These are phyloP conservation scores for Colletotrichum sp. DNA, from an alignment of 2,329 filamentous ascomycete genomes.

Conservation along the genomic window DNA sequence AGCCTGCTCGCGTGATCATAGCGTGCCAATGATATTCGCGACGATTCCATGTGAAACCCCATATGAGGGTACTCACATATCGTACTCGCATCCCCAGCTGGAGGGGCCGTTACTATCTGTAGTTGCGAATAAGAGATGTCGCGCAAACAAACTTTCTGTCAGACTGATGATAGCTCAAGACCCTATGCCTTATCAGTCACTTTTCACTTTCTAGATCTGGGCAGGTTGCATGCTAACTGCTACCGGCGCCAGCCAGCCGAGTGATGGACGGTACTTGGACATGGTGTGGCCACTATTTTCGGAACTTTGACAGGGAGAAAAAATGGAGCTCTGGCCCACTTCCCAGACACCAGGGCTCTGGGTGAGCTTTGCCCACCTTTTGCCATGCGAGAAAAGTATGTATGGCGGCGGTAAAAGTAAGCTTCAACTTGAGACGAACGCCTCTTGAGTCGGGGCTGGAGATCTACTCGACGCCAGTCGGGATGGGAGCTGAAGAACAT, in stretches of 20 bases:
- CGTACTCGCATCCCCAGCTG: not conserved
- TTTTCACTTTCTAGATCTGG: not conserved
- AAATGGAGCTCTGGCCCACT: not conserved
- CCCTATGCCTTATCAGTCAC: not conserved
- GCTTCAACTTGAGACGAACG: not conserved
- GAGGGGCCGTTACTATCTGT: not conserved
- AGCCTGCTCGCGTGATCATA: not conserved
- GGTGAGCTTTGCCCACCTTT: not conserved
- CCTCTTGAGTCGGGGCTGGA: not conserved
- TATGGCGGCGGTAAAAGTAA: not conserved
- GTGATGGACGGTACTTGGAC: not conserved
- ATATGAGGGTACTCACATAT: not conserved
- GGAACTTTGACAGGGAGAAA: not conserved
- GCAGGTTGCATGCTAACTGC: not conserved
- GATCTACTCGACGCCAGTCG: not conserved
- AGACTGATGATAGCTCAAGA: not conserved
- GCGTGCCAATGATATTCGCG: not conserved
- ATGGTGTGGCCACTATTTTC: not conserved
- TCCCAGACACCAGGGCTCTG: not conserved
- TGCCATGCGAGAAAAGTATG: not conserved
- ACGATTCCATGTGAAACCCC: not conserved
- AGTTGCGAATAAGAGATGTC: not conserved
- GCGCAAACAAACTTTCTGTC: not conserved
- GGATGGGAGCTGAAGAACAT: not conserved
- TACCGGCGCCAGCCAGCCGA: not conserved